Evolutionary conservation across 148 eudicot genomes (phyloP).

Genomic region (Talinum fruticosum): DNA sequence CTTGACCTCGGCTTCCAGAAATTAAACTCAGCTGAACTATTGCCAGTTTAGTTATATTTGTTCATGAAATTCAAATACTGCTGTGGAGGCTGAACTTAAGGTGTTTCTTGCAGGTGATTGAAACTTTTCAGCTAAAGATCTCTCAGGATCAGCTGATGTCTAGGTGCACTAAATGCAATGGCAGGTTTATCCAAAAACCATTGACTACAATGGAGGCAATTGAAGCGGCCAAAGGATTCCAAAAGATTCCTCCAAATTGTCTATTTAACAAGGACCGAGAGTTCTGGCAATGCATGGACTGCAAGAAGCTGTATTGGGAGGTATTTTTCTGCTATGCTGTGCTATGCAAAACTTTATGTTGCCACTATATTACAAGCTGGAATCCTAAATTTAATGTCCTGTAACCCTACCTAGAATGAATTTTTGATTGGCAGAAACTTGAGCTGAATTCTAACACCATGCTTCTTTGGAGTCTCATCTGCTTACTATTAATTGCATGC

Average conservation of each 20-base stretch:
- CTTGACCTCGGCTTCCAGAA: background rate
- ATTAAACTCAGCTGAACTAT: background rate
- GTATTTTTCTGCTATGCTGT: slow-evolving; percentile 28
- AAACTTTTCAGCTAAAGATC: slow-evolving; percentile 67
- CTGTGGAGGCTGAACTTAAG: slow-evolving; percentile 20
- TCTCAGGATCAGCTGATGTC: slow-evolving; percentile 86
- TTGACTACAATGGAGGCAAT: slow-evolving; percentile 82
- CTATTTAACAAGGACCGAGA: slow-evolving; percentile 76
- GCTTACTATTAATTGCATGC: background rate
- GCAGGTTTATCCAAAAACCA: slow-evolving; percentile 84
- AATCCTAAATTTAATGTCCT: background rate
- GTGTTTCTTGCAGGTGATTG: slow-evolving; percentile 59
- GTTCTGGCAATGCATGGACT: slow-evolving; percentile 97
- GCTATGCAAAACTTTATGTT: background rate
- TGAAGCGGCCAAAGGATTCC: slow-evolving; percentile 79
- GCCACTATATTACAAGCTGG: background rate
- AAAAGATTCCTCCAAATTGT: slow-evolving; percentile 81
- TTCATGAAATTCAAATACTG: background rate
- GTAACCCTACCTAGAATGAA: background rate
- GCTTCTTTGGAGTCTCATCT: background rate
- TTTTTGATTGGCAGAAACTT: background rate
- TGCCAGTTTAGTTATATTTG: background rate
- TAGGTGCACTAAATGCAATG: slow-evolving; percentile 96
- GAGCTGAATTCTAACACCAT: background rate
- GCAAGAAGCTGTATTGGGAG: slow-evolving; percentile 97